Percentiles rank a stretch among this genome's conserved stretches.
phyloP scores from a whole-genome alignment of 2,329 filamentous ascomycete species.

The Colletotrichum tabaci region DNA sequence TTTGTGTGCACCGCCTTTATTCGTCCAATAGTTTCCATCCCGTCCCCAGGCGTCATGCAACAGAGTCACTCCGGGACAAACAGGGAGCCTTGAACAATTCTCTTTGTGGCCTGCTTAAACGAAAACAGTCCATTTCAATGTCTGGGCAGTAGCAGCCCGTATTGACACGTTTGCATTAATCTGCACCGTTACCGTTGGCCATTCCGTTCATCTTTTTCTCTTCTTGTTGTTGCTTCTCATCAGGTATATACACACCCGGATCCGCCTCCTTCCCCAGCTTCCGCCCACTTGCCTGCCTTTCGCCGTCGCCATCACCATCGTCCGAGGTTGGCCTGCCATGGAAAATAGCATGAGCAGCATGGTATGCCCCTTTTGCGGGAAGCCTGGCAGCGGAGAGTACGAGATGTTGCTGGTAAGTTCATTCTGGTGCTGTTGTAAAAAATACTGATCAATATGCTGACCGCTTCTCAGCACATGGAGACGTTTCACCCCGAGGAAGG shows the following conservation, averaged over 20 bases:
- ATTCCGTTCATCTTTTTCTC: background rate
- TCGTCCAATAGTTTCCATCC: background rate
- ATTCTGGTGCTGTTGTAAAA: background rate
- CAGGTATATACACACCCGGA: background rate
- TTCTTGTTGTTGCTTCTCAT: background rate
- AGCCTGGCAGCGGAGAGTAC: constrained; percentile 49
- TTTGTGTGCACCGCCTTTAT: background rate
- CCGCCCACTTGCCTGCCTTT: constrained; percentile 7
- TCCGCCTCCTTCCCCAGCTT: background rate
- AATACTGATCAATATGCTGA: background rate
- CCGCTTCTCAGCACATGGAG: constrained; percentile 48
- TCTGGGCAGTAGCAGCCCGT: background rate
- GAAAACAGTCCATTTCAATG: background rate
- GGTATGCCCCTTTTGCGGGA: constrained; percentile 55
- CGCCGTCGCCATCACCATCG: background rate
- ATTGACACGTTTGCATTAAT: background rate
- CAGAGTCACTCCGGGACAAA: background rate
- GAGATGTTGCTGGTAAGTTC: constrained; percentile 53
- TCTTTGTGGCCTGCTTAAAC: background rate
- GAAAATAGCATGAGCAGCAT: constrained; percentile 19
- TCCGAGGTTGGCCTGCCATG: constrained; percentile 18
- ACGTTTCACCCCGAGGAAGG: constrained; percentile 46
- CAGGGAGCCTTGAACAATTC: background rate
- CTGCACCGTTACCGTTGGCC: background rate
- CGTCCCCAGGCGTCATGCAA: background rate